Base-by-base conservation (phyloP, 176 grass and related monocot genomes). In the Leersia perrieri region DNA sequence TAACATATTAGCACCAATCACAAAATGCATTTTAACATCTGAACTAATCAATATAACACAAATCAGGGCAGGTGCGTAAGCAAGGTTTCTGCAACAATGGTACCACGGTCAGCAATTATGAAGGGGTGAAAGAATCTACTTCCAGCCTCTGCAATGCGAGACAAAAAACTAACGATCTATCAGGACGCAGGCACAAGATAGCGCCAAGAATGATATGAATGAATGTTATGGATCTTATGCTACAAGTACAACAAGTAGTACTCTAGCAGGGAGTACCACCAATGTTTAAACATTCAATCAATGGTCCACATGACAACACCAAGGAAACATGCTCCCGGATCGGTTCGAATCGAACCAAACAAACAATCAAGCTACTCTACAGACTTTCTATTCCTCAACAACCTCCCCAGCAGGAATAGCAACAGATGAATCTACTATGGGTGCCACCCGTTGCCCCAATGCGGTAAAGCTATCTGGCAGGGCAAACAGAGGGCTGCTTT, bases 331-430 rank as follows among this genome's bases (percentile, higher is more conserved):
- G 18, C 18, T 76, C 26, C 9, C 29, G 20, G n/a, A 67, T 66
- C 3, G 0, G 36, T 14, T 63, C 11, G 13, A 33, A 66, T 58
- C 10, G 5, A 34, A 34, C 68, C 74, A 6, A 68, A 22, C 20
- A 44, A 30, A 68, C 2, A 34, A 18, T 22, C 29, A 28, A 3
- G 30, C 4, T 30, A 7, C 1, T 22, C 58, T 83, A 35, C 39
- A 14, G 16, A 1, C 7, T 7, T 41, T 3, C 0, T 65, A 86
- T 29, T 74, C 47, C 68, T 90, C 88, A 3, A 86, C 75, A 0
- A 90, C 84, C 25, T 90, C 84, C 0, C 88, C 80, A 9, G 53
- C 75, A 63, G 87, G 75, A 20, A 44, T 84, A 2, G 74, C 41
- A 4, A 63, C 66, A 1, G 71, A 32, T 15, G 70, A 81, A 3